Evolutionary conservation across 768 basidiomycete genomes (phyloP).

Genomic region (Crassisporium funariophilum): DNA sequence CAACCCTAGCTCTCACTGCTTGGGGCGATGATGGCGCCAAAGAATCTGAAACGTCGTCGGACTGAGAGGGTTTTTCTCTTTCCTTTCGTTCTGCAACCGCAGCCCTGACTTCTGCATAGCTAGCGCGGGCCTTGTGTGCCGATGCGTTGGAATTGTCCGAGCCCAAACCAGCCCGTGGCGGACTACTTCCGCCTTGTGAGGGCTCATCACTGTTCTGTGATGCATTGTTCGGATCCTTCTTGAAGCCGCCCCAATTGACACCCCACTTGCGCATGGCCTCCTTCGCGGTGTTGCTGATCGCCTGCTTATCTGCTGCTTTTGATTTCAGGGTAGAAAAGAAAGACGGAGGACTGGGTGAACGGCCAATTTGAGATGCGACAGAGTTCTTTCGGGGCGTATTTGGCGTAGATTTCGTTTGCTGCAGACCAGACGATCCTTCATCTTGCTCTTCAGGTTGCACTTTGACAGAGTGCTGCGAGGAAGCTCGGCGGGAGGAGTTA

Average conservation of each 20-base stretch:
- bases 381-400: constrained; percentile 38
- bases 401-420: constrained; percentile 25
- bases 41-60: constrained; percentile 13
- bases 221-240: constrained; percentile 47
- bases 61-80: constrained; percentile 34
- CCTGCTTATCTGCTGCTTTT: constrained; percentile 81
- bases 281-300: constrained; percentile 79
- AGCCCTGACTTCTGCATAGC: constrained; percentile 74
- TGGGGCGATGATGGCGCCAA: constrained; percentile 16
- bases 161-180: constrained; percentile 13
- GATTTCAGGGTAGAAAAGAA: constrained; percentile 83
- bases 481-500: constrained; percentile 36
- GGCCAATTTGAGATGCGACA: constrained; percentile 28
- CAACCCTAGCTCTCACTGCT: constrained; percentile 13
- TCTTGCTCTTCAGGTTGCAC: no score
- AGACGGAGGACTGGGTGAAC: constrained; percentile 52
- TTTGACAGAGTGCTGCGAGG: constrained; percentile 45
- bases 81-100: constrained; percentile 72
- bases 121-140: constrained; percentile 50
- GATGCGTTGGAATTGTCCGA: constrained; percentile 31
- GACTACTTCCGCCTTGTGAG: constrained; percentile 38
- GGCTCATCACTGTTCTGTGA: constrained; percentile 38
- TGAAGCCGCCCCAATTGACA: constrained; percentile 71
- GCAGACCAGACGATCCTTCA: constrained; percentile 30
- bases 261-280: constrained; percentile 95